Evolutionary conservation across 2,329 filamentous ascomycete genomes (phyloP).

Genomic region (Cercospora sp.): DNA sequence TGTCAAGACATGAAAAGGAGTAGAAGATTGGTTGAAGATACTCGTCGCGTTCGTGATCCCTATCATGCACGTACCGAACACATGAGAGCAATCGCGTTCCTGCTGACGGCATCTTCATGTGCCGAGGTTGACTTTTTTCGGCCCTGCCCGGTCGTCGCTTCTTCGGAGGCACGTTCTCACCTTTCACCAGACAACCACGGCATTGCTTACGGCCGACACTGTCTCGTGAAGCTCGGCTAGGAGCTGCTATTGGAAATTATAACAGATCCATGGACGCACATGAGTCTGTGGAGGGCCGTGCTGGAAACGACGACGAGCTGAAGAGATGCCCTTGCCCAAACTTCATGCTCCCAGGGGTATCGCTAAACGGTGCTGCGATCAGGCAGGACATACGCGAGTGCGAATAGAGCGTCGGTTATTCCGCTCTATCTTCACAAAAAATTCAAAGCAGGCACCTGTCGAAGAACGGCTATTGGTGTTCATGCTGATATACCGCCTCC

Average conservation of each 20-base stretch:
- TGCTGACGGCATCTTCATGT: slow-evolving; percentile 1
- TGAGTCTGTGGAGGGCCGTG: neutral
- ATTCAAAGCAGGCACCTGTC: neutral
- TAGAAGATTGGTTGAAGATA: neutral
- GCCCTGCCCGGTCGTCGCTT: neutral
- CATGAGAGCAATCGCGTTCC: neutral
- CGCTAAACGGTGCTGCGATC: neutral
- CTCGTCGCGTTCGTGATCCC: neutral
- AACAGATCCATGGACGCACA: neutral
- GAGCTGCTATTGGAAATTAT: slow-evolving; percentile 1
- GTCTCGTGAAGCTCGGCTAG: neutral
- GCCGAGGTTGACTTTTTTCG: slow-evolving; percentile 7
- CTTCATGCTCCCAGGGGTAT: neutral
- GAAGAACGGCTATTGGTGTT: neutral
- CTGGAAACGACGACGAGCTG: neutral
- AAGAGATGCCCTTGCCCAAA: neutral
- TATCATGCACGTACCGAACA: neutral
- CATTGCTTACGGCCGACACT: neutral
- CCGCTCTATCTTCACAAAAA: neutral
- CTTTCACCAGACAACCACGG: neutral
- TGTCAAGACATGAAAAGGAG: neutral
- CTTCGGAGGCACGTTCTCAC: neutral
- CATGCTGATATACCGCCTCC: neutral
- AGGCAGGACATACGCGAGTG: neutral
- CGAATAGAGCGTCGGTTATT: neutral